These are phyloP conservation scores for Aspergillus novoparasiticus DNA, from an alignment of 2,329 filamentous ascomycete species.

Conservation along the genomic window DNA sequence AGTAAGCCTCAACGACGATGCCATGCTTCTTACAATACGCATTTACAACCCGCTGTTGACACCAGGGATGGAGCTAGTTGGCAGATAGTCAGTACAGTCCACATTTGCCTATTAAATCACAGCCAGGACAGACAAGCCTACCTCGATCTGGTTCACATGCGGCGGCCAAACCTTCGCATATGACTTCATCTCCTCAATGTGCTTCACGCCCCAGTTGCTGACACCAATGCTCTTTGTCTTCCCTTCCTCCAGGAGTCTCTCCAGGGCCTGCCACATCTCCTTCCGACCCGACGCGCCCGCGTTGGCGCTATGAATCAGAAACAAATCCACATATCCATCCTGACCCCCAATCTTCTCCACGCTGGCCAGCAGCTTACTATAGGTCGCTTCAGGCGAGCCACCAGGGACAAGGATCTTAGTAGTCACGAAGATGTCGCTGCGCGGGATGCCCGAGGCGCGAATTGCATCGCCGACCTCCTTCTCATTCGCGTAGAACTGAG, in stretches of 20 bases:
- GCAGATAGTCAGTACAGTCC: background rate
- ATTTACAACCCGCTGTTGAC: conserved; percentile 63
- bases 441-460: conserved; percentile 55
- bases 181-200: conserved; percentile 68
- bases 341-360: conserved; percentile 62
- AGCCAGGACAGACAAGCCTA: conserved; percentile 38
- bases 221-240: conserved; percentile 69
- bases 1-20: conserved; percentile 58
- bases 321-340: conserved; percentile 69
- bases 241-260: conserved; percentile 62
- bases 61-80: conserved; percentile 69
- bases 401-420: conserved; percentile 66
- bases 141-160: conserved; percentile 74
- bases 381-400: conserved; percentile 59
- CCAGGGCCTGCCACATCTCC: conserved; percentile 67
- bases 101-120: background rate
- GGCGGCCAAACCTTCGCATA: conserved; percentile 70
- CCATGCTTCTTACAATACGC: conserved; percentile 56
- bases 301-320: conserved; percentile 68
- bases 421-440: conserved; percentile 65
- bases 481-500: conserved; percentile 72
- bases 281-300: conserved; percentile 58
- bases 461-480: conserved; percentile 66
- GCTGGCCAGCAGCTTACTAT: conserved; percentile 62
- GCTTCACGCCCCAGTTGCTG: conserved; percentile 69